Percentiles rank a stretch among this genome's conserved stretches.
Conservation (phyloP, 1,284 basidiomycete genomes). For the Lentinula novae-zelandiae region DNA sequence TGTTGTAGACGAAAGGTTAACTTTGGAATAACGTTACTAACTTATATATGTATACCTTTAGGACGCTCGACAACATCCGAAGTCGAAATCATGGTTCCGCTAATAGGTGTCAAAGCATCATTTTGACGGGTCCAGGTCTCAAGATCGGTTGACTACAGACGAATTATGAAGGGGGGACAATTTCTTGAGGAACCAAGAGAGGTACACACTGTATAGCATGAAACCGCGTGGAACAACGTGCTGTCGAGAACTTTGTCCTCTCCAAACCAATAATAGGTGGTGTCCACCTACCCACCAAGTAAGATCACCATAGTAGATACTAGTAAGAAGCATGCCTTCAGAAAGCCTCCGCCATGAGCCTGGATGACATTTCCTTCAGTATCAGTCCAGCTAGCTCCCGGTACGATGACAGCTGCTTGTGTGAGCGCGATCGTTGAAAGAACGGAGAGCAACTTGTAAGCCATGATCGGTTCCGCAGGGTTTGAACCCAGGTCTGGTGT, state of each 20-base stretch:
- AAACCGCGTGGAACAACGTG: slow-evolving; percentile 52
- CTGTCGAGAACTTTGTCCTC: slow-evolving; percentile 58
- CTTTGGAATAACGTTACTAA: not conserved
- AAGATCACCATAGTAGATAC: not conserved
- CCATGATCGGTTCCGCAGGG: not conserved
- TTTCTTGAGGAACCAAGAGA: not conserved
- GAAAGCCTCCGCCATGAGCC: slow-evolving; percentile 58
- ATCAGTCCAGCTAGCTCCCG: slow-evolving; percentile 63
- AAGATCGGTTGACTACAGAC: slow-evolving; percentile 46
- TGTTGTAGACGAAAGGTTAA: slow-evolving; percentile 19
- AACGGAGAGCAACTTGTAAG: not conserved
- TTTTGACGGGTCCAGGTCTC: slow-evolving; percentile 55
- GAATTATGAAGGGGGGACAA: not conserved
- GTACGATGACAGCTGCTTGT: slow-evolving; percentile 46
- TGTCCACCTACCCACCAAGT: slow-evolving; percentile 39
- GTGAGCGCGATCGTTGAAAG: slow-evolving; percentile 8
- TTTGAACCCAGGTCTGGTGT: not conserved
- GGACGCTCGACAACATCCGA: slow-evolving; percentile 62
- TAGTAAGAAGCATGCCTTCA: slow-evolving; percentile 38
- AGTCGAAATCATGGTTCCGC: slow-evolving; percentile 53
- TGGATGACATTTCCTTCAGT: slow-evolving; percentile 61
- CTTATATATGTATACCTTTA: slow-evolving; percentile 37
- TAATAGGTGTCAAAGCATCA: slow-evolving; percentile 50
- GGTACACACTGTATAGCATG: slow-evolving; percentile 48
- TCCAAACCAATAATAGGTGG: slow-evolving; percentile 62